Base-by-base conservation (phyloP, 768 basidiomycete species). In the Pulveroboletus ravenelii region DNA sequence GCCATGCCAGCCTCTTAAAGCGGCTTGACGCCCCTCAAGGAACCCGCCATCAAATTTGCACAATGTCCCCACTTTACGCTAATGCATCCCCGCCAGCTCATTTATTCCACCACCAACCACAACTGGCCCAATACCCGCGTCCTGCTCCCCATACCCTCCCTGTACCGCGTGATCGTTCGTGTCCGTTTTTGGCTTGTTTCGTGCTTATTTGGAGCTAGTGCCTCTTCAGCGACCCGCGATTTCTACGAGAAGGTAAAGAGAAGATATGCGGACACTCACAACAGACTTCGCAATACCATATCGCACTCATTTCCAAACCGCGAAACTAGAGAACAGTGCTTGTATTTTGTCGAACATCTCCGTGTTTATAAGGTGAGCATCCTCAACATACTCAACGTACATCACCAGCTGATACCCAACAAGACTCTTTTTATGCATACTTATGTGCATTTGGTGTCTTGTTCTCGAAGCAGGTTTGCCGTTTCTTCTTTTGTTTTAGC, bases 401-500 rank as follows among this genome's bases (percentile, higher is more conserved):
- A 14, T n/a, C 3, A 17, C 39, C 30, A 20, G 29, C 49, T 61
- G 44, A 65, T 45, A 7, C 14, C 10, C 34, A 14, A 32, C 44
- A 40, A 66, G 65, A n/a, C 56, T 46, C 49, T 69, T 27, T 62
- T 64, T 18, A 44, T 59, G 51, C 43, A 68, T 32, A 54, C 53
- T 3, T 68, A 56, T 40, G 37, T 55, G 15, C 65, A 69, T 45
- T 7, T 65, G 23, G 36, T 37, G n/a, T 40, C 12, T 12, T 68
- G 65, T 45, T 55, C 50, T 39, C 6, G 13, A 17, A 6, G 47
- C 42, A 12, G 46, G 64, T 54, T 7, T 35, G 44, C 41, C 14
- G 7, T 14, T 30, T 43, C 36, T 6, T 15, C 12, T 36, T 34
- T 17, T 17, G 36, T 36, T 10, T 7, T 9, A 43, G 13, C 10